Conservation (phyloP, 2,329 filamentous ascomycete species). For the Pestalotiopsis sp. region DNA sequence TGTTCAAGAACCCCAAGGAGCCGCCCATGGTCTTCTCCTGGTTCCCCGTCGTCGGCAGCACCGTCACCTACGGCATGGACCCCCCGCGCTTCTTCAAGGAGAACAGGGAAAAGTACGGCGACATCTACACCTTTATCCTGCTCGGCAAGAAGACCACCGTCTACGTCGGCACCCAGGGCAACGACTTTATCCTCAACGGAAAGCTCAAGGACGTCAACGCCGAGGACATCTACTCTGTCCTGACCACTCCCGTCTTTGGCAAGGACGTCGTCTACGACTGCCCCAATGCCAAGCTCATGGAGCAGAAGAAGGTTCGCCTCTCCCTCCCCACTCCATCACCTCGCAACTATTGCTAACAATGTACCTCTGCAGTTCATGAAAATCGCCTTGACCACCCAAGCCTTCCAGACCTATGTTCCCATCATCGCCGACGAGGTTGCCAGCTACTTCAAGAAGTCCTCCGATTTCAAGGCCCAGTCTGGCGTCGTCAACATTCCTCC, state of each 20-base stretch:
- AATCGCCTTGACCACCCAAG: slow-evolving; percentile 74
- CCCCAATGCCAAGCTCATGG: slow-evolving; percentile 90
- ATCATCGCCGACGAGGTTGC: slow-evolving; percentile 77
- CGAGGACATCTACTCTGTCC: slow-evolving; percentile 84
- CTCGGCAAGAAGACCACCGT: slow-evolving; percentile 90
- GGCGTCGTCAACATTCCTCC: slow-evolving; percentile 74
- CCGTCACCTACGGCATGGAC: slow-evolving; percentile 92
- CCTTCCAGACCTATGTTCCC: slow-evolving; percentile 74
- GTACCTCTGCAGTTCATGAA: slow-evolving; percentile 69
- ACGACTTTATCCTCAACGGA: slow-evolving; percentile 90
- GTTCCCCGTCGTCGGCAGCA: slow-evolving; percentile 85
- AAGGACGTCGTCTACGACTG: slow-evolving; percentile 89
- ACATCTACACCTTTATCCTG: slow-evolving; percentile 87
- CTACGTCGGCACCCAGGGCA: slow-evolving; percentile 78
- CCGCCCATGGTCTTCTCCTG: slow-evolving; percentile 81
- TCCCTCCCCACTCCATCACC: not conserved
- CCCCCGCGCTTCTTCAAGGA: slow-evolving; percentile 84
- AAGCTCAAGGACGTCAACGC: slow-evolving; percentile 89
- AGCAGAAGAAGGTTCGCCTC: slow-evolving; percentile 81
- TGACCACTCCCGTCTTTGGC: slow-evolving; percentile 76
- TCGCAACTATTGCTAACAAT: not conserved
- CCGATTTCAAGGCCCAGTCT: slow-evolving; percentile 67
- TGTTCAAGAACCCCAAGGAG: slow-evolving; percentile 82
- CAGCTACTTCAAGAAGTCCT: slow-evolving; percentile 69
- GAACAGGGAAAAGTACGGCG: slow-evolving; percentile 80